Base-by-base conservation (phyloP, 768 basidiomycete genomes). In the Tylopilus balloui region DNA sequence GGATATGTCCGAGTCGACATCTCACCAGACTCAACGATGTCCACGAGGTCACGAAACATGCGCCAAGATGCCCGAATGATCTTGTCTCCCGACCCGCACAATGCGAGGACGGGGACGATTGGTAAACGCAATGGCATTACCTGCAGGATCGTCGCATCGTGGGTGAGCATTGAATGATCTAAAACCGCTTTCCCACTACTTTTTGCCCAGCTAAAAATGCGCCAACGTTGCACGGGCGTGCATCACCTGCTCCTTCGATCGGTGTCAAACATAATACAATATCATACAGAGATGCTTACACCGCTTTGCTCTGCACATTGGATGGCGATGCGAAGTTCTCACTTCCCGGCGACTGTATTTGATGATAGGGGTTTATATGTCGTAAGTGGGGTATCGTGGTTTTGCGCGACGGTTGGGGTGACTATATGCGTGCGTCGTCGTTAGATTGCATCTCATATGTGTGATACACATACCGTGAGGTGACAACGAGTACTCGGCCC, bases 201-300 rank as follows among this genome's bases (percentile, higher is more conserved):
- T 82, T 57, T 87, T 84, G 66, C 93, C 78, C 15, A 94, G 62
- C 7, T 92, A 78, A 65, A 88, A 97, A 32, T 17, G 73, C 0
- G 92, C 94, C 92, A 99, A 96, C 0, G 93, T 89, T 0, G 94
- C 95, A 44, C 94, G 78, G 1, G 94, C 92, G 64, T 98, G 94
- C 15, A 81, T 88, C 5, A 97, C 84, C 94, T 96, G 45, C 38
- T 43, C 21, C 32, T 23, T 40, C 20, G 25, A 15, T 21, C 36
- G 13, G 45, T 21, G 36, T 42, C 20, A 53, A 21, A 35, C 2
- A 32, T 28, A 25, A 32, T 37, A 51, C 9, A n/a, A 24, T 10
- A 39, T 2, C 10, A 36, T 2, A 15, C 1, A 20, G 12, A 20
- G 12, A 39, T 15, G 12, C 88, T 47, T 63, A 94, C 94, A 68